phyloP scores from a whole-genome alignment of 2,329 filamentous ascomycete species.

The Arthroderma sp. region DNA sequence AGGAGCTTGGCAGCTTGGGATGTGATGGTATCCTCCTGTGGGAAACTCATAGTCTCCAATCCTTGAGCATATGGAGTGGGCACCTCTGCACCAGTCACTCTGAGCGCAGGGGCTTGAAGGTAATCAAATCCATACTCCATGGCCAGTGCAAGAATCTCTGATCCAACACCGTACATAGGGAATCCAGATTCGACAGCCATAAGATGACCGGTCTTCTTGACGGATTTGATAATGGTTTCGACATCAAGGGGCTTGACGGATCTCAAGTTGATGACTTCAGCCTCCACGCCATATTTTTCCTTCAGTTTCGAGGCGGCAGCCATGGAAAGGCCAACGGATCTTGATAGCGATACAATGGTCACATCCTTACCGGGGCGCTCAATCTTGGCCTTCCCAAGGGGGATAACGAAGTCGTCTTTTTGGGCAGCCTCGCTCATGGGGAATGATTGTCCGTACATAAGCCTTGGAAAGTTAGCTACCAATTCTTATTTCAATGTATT shows the following conservation, averaged over 20 bases:
- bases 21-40: conserved; percentile 75
- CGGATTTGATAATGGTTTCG: conserved; percentile 85
- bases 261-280: conserved; percentile 94
- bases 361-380: conserved; percentile 92
- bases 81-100: conserved; percentile 92
- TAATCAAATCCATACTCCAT: conserved; percentile 99
- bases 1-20: conserved; percentile 82
- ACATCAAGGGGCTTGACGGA: conserved; percentile 95
- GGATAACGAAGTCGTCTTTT: conserved; percentile 90
- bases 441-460: conserved; percentile 85
- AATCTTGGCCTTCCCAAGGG: conserved; percentile 98
- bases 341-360: conserved; percentile 87
- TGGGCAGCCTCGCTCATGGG: conserved; percentile 95
- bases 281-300: conserved; percentile 91
- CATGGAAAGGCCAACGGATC: conserved; percentile 86
- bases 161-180: conserved; percentile 82
- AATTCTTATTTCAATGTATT: conserved; percentile 10
- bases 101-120: conserved; percentile 82
- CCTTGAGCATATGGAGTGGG: conserved; percentile 89
- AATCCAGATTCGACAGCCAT: conserved; percentile 90
- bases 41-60: conserved; percentile 92
- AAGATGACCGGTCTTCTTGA: conserved; percentile 96
- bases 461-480: conserved; percentile 31
- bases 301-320: conserved; percentile 81
- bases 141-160: conserved; percentile 84